These are phyloP conservation scores for Teratosphaeria nubilosa DNA, from an alignment of 2,329 filamentous ascomycete species.

Conservation along the genomic window DNA sequence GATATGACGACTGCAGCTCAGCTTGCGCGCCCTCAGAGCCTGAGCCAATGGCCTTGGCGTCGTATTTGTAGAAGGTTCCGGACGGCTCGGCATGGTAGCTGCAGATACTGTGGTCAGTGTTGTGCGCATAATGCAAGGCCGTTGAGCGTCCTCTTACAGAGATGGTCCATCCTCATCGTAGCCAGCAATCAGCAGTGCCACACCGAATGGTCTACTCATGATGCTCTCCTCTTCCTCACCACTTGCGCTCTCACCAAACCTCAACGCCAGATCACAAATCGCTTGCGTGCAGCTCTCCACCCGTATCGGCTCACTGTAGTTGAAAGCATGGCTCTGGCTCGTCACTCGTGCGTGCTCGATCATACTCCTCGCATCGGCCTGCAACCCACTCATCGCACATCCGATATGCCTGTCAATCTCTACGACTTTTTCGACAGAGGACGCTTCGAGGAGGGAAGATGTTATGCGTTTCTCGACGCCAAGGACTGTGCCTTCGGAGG, in stretches of 20 bases:
- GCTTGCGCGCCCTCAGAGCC: constrained; percentile 96
- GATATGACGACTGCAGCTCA: constrained; percentile 96
- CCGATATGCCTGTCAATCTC: constrained; percentile 98
- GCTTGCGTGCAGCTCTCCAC: constrained; percentile 98
- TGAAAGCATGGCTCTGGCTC: constrained; percentile 92
- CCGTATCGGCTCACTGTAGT: constrained; percentile 89
- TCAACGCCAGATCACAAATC: constrained; percentile 90
- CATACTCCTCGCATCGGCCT: constrained; percentile 96
- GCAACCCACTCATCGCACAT: constrained; percentile 95
- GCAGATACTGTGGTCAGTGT: background rate
- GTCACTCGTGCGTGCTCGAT: constrained; percentile 94
- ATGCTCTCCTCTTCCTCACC: constrained; percentile 69
- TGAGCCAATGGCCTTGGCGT: constrained; percentile 96
- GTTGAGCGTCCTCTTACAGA: constrained; percentile 44
- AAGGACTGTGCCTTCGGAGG: constrained; percentile 86
- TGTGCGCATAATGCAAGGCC: background rate
- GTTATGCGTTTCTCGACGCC: constrained; percentile 99
- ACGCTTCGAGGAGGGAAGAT: constrained; percentile 91
- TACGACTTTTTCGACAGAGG: constrained; percentile 98
- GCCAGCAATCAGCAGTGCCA: constrained; percentile 89
- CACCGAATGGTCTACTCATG: constrained; percentile 95
- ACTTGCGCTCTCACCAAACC: constrained; percentile 94
- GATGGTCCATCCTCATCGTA: constrained; percentile 96
- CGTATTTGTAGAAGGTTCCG: constrained; percentile 97
- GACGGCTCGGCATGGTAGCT: constrained; percentile 95